Evolutionary conservation across 176 grass and related monocot genomes (phyloP).

Genomic region (Coix lacrymajobi): DNA sequence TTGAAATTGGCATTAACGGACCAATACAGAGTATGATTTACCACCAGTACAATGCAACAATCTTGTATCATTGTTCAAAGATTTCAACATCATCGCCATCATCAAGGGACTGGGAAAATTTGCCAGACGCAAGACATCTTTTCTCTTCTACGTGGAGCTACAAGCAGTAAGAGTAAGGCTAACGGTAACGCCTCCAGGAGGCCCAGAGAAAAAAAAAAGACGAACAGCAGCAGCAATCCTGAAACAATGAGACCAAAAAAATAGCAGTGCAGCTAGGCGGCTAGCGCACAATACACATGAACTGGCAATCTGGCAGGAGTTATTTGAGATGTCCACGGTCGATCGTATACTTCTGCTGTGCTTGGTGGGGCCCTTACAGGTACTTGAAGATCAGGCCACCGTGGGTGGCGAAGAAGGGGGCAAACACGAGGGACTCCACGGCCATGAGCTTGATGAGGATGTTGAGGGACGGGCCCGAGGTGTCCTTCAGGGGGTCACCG

Average conservation of each 20-base stretch:
- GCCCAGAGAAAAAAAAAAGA: slow-evolving; percentile 17
- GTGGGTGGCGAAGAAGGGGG: slow-evolving; percentile 77
- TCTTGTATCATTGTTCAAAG: slow-evolving; percentile 42
- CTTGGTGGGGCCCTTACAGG: slow-evolving; percentile 32
- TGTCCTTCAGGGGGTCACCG: slow-evolving; percentile 91
- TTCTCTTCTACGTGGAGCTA: slow-evolving; percentile 47
- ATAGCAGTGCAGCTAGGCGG: not conserved
- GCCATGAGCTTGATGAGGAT: slow-evolving; percentile 98
- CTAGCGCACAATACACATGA: not conserved
- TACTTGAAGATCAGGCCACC: slow-evolving; percentile 76
- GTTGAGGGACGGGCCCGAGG: slow-evolving; percentile 80
- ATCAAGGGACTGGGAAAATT: slow-evolving; percentile 43
- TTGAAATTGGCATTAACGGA: not conserved
- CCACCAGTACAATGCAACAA: slow-evolving; percentile 31
- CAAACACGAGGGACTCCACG: slow-evolving; percentile 75
- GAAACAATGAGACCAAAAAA: slow-evolving; percentile 44
- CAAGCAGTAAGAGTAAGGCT: slow-evolving; percentile 30
- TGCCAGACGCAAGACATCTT: slow-evolving; percentile 27
- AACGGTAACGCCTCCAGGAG: slow-evolving; percentile 33
- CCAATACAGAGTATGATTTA: not conserved
- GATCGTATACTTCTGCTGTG: slow-evolving; percentile 10
- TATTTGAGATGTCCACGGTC: slow-evolving; percentile 42
- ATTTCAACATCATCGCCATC: slow-evolving; percentile 60
- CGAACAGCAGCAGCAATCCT: slow-evolving; percentile 19
- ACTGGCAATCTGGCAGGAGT: slow-evolving; percentile 26